Evolutionary conservation across 176 grass and related monocot species (phyloP), one percentile per base, ranked within the genome.

Genomic region (Chrysopogon serrulatus): DNA sequence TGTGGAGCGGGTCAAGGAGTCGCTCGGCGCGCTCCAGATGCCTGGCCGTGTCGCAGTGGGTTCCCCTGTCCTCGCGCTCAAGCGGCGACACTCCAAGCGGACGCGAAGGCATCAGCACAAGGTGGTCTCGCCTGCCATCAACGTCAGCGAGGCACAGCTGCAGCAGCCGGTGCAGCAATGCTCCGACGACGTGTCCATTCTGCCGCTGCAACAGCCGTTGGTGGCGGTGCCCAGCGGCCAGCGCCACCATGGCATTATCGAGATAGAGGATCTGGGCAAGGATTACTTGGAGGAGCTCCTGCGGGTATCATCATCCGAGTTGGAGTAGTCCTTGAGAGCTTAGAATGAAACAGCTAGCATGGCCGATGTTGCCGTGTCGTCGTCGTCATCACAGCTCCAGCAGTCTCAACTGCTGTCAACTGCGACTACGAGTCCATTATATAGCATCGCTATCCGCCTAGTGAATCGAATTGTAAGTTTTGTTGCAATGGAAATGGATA

Each of bases 211-310:
- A 21, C 49, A 19, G 49, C 48, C 49, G 23, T n/a, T 21, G 49
- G 6, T 23, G 0, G 21, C 23, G 53, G 53, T 56, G 53, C 21
- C 21, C 3, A n/a, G 3, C 2, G 11, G 56, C 3, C 9, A 24
- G 0, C 27, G 10, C 57, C 3, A 7, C 39, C 5, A 59, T 43
- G 59, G 68, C 61, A 83, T 77, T 15, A 42, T 90, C 1, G 87
- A 86, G 37, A 59, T 90, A 13, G 87, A 90, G 41, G 87, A 90
- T 63, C 49, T 90, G 9, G 87, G 87, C 40, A 71, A 63, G 31
- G 83, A 90, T 49, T 90, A 90, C 73, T 53, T 90, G 83, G 87
- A 90, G 21, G 87, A 85, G 73, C 79, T 90, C 6, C 37, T 90
- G 0, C 80, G 83, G 36, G 60, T 81, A n/a, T n/a, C n/a, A 33